Conservation (phyloP, 176 grass and related monocot genomes). For the Bothriochloa decipiens region DNA sequence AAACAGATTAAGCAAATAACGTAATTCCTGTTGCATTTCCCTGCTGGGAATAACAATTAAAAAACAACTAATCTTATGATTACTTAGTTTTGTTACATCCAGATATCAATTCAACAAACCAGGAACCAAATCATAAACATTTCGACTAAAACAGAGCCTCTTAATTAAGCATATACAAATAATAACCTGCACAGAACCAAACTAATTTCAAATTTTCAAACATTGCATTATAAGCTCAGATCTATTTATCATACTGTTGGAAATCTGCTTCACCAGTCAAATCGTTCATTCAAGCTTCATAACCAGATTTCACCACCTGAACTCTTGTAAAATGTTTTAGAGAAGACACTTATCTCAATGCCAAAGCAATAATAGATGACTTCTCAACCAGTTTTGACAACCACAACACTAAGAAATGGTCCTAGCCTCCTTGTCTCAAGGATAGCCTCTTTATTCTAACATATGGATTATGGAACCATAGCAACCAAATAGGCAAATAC, state of each 20-base stretch:
- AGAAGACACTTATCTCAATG: background rate
- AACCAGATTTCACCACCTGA: background rate
- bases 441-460: background rate
- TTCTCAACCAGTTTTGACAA: background rate
- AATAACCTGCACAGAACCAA: background rate
- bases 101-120: background rate
- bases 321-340: background rate
- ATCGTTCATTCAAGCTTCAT: background rate
- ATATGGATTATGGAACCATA: background rate
- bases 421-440: background rate
- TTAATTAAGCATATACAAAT: too few species aligned
- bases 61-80: slow-evolving; percentile 18
- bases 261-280: background rate
- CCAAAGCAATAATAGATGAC: background rate
- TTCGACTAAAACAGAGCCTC: background rate
- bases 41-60: background rate
- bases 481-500: background rate
- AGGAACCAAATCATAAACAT: slow-evolving; percentile 2
- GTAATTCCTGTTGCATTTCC: background rate
- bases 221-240: background rate
- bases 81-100: background rate
- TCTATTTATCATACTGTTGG: background rate
- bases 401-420: background rate
- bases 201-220: background rate
- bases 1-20: slow-evolving; percentile 16